Base-by-base conservation (phyloP, 768 basidiomycete species). In the Psilocybe tampanensis region DNA sequence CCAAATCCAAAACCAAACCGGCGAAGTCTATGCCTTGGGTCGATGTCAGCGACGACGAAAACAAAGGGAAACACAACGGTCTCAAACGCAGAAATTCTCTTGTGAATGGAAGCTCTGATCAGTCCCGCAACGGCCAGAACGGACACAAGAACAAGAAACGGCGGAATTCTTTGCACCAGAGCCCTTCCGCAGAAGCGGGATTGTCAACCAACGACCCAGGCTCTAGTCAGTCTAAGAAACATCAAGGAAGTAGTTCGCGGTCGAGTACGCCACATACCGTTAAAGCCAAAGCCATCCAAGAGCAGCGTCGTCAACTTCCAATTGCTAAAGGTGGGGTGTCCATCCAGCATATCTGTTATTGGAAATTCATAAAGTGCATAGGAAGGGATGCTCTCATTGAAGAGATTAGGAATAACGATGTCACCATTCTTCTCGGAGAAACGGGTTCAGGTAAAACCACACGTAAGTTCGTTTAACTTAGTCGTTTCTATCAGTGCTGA, bases 381-480 rank as follows among this genome's bases (percentile, higher is more conserved):
- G 94, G 92, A 55, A 86, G 81, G 68, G 88, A 92, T 21, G 85
- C 87, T 24, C 79, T 96, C 24, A 72, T 94, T 24, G 78, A 83
- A 55, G 88, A 88, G 70, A 86, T 96, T 50, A 72, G 74, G 26
- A 80, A 85, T 60, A 88, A 92, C 76, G 90, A 94, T 68, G 88
- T 94, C 7, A 91, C 88, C 1, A 86, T 98, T 43, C 82, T 99
- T 8, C 81, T 99, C 2, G 97, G 95, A 36, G 97, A 99, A 74
- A 98, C 97, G 0, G 97, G 97, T 12, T 97, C 95, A 18, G 97
- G 97, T 60, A 99, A 99, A 76, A 96, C 96, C 0, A 99, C 97
- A 47, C 96, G 96, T 96, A 72, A 66, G 94, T 86, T 8, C 12
- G 8, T 48, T 23, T 8, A 36, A 34, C 6, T n/a, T 47, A 5